Conservation (phyloP, 176 grass and related monocot species). For the Hordeum marinum region DNA sequence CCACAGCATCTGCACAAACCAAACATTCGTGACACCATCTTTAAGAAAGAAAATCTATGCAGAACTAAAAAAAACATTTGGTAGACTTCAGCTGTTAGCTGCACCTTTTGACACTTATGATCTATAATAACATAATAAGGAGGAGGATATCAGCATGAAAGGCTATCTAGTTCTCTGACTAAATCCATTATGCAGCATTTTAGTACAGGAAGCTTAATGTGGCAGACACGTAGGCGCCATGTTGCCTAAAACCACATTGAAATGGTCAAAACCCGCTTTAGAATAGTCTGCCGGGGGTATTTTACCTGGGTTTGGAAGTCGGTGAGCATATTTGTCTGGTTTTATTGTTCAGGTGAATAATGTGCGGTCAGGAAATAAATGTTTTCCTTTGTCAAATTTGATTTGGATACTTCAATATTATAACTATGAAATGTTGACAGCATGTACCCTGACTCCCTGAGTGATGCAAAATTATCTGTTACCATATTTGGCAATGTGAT, state of each 20-base stretch:
- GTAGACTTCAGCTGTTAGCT: background rate
- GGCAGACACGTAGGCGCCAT: background rate
- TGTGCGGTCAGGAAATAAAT: background rate
- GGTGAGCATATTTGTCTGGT: background rate
- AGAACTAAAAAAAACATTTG: background rate
- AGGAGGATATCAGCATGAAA: background rate
- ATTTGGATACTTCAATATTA: slow-evolving; percentile 4
- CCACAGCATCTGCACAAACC: background rate
- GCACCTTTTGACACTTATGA: slow-evolving; percentile 6
- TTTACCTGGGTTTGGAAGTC: background rate
- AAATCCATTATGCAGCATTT: background rate
- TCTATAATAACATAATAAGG: background rate
- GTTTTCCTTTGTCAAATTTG: background rate
- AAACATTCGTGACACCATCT: background rate
- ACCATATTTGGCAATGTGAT: slow-evolving; percentile 1
- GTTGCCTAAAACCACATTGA: background rate
- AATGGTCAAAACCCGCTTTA: background rate
- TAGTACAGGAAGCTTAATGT: background rate
- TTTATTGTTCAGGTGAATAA: background rate
- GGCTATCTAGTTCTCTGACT: background rate
- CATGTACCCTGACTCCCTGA: background rate
- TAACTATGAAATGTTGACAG: background rate
- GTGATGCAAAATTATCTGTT: background rate
- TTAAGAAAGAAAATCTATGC: background rate
- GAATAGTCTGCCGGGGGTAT: background rate